Conservation (phyloP, 2,329 filamentous ascomycete genomes). For the Penicillium sp. region DNA sequence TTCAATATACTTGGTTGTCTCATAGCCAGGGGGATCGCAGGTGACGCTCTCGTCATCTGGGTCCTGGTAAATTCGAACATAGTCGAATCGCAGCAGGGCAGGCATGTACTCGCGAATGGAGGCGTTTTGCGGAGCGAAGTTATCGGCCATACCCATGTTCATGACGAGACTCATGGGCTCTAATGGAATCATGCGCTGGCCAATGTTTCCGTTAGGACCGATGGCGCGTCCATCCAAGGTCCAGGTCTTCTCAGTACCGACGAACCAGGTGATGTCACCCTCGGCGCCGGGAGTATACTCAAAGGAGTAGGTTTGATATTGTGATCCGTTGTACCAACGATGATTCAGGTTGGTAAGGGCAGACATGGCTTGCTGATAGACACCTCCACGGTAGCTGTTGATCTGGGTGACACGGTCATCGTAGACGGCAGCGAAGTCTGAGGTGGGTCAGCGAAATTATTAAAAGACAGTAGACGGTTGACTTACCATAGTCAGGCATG, state of each 20-base stretch:
- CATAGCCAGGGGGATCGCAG: conserved; percentile 68
- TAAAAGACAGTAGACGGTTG: neutral
- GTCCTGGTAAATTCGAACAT: conserved; percentile 70
- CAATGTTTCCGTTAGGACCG: conserved; percentile 70
- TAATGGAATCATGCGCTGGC: conserved; percentile 63
- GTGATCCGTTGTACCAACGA: conserved; percentile 66
- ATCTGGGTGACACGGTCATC: conserved; percentile 58
- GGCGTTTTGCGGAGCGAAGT: conserved; percentile 64
- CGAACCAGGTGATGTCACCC: conserved; percentile 68
- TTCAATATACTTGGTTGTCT: conserved; percentile 67
- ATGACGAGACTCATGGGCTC: conserved; percentile 69
- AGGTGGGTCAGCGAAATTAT: neutral
- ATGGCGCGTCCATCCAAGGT: conserved; percentile 61
- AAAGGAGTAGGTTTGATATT: conserved; percentile 64
- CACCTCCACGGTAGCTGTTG: conserved; percentile 63
- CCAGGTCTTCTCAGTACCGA: conserved; percentile 66
- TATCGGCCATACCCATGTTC: conserved; percentile 70
- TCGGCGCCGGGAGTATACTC: conserved; percentile 62
- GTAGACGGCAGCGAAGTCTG: conserved; percentile 66
- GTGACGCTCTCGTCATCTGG: conserved; percentile 59
- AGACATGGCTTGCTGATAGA: conserved; percentile 65
- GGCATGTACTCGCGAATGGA: conserved; percentile 60
- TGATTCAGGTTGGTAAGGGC: conserved; percentile 64
- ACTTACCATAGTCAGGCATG: conserved; percentile 59
- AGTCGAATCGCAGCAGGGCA: conserved; percentile 68